A percentile compares a stretch with the other conserved stretches of the same genome.
These are phyloP conservation scores for Xylaria sp. DNA, from an alignment of 2,329 filamentous ascomycete genomes.

Conservation along the genomic window DNA sequence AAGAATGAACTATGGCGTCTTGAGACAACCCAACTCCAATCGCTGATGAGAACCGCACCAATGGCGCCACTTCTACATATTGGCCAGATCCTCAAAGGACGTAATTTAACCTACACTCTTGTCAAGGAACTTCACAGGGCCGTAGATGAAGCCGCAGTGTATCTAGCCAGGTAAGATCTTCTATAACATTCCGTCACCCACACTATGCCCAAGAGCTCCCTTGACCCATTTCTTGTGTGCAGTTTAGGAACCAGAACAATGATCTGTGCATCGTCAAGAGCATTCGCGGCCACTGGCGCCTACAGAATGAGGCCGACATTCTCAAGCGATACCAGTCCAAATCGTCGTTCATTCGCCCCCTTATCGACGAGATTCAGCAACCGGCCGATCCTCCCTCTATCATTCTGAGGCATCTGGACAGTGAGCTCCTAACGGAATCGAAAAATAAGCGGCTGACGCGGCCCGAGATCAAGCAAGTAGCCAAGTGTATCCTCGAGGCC, in stretches of 20 bases:
- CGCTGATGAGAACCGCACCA: constrained; percentile 5
- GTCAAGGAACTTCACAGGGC: constrained; percentile 34
- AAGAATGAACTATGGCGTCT: constrained; percentile 1
- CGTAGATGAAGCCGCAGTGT: constrained; percentile 35
- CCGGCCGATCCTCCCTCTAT: constrained; percentile 29
- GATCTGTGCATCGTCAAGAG: constrained; percentile 35
- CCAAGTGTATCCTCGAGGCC: constrained; percentile 32
- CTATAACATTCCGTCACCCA: neutral
- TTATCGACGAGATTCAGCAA: constrained; percentile 34
- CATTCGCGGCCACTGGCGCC: constrained; percentile 33
- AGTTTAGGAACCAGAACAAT: constrained; percentile 25
- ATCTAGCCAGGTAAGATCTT: constrained; percentile 32
- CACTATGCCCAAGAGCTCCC: constrained; percentile 8
- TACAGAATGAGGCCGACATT: constrained; percentile 38
- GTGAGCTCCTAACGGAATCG: constrained; percentile 35
- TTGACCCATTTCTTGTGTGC: neutral
- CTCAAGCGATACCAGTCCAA: constrained; percentile 32
- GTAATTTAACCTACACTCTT: constrained; percentile 31
- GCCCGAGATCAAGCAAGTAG: constrained; percentile 38
- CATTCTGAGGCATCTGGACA: constrained; percentile 34
- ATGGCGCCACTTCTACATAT: constrained; percentile 28
- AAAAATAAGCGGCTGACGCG: constrained; percentile 34
- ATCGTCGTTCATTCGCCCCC: constrained; percentile 32
- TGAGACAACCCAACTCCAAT: constrained; percentile 5
- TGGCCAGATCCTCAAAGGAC: constrained; percentile 25